Conservation (phyloP, 208 protist species). For the Borovskyia barvae region DNA sequence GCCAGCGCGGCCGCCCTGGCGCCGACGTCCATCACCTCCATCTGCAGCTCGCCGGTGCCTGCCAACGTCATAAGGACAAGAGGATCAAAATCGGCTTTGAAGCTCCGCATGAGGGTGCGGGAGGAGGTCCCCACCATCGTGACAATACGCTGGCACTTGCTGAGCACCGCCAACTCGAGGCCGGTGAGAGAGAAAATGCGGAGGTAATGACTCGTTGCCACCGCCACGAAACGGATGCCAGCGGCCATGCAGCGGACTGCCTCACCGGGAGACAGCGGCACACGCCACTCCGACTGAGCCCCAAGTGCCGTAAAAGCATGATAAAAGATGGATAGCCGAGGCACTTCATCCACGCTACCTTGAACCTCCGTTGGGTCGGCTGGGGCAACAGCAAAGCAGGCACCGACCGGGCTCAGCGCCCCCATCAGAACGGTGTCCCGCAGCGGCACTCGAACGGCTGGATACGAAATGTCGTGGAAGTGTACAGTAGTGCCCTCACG, state of each 20-base stretch:
- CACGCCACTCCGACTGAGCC: slow-evolving; percentile 79
- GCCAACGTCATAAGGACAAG: slow-evolving; percentile 65
- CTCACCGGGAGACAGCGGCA: slow-evolving; percentile 60
- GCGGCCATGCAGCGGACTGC: slow-evolving; percentile 77
- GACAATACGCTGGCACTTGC: slow-evolving; percentile 74
- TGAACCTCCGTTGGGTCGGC: slow-evolving; percentile 23
- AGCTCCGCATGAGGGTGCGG: slow-evolving; percentile 46
- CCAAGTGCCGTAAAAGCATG: slow-evolving; percentile 76
- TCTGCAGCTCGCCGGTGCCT: slow-evolving; percentile 37
- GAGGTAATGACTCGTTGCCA: slow-evolving; percentile 76
- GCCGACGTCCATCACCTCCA: slow-evolving; percentile 79
- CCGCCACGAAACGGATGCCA: slow-evolving; percentile 70
- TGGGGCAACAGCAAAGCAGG: slow-evolving; percentile 58
- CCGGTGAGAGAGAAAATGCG: slow-evolving; percentile 83
- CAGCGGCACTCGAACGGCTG: slow-evolving; percentile 60
- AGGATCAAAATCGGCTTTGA: slow-evolving; percentile 70
- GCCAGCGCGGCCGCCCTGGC: slow-evolving; percentile 41
- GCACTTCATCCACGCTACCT: slow-evolving; percentile 37
- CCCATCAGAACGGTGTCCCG: slow-evolving; percentile 72
- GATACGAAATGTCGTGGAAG: slow-evolving; percentile 81
- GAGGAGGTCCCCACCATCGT: slow-evolving; percentile 80
- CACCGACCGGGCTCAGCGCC: slow-evolving; percentile 72
- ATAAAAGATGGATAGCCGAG: slow-evolving; percentile 66
- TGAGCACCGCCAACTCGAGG: slow-evolving; percentile 79
- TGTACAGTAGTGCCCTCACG: slow-evolving; percentile 60